Conservation (phyloP, 2,329 filamentous ascomycete genomes). For the Penicillium sp. region DNA sequence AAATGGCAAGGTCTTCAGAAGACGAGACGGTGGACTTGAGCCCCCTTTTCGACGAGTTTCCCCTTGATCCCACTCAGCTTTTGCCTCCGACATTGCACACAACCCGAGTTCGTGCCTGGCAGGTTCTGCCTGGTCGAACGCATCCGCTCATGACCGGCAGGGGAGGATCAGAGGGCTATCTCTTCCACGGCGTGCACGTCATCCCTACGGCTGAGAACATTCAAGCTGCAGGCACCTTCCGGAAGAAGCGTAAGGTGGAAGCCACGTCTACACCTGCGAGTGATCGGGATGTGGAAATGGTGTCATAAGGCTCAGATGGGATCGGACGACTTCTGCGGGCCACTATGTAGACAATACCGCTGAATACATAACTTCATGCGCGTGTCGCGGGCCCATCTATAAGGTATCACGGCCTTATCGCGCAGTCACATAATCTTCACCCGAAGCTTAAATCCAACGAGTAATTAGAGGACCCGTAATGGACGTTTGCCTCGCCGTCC, state of each 20-base stretch:
- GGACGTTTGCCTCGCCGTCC: no score
- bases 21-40: conserved; percentile 16
- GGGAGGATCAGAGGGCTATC: conserved; percentile 82
- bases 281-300: conserved; percentile 28
- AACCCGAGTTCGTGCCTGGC: conserved; percentile 72
- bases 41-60: conserved; percentile 60
- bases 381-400: no score
- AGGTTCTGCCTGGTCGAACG: conserved; percentile 84
- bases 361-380: no score
- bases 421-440: no score
- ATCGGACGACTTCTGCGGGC: conserved; percentile 1
- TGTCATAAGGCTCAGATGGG: conserved; percentile 13
- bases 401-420: no score
- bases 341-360: no score
- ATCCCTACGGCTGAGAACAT: conserved; percentile 73
- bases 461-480: no score
- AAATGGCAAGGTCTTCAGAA: conserved; percentile 12
- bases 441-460: no score
- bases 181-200: conserved; percentile 78
- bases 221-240: conserved; percentile 67
- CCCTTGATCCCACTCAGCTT: conserved; percentile 77
- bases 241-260: conserved; percentile 60
- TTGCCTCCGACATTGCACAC: conserved; percentile 77
- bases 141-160: conserved; percentile 88
- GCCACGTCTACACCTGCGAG: conserved; percentile 19